Conservation (phyloP, 108 stramenopile genomes). For the Pseudonitzschia delicatissima region DNA sequence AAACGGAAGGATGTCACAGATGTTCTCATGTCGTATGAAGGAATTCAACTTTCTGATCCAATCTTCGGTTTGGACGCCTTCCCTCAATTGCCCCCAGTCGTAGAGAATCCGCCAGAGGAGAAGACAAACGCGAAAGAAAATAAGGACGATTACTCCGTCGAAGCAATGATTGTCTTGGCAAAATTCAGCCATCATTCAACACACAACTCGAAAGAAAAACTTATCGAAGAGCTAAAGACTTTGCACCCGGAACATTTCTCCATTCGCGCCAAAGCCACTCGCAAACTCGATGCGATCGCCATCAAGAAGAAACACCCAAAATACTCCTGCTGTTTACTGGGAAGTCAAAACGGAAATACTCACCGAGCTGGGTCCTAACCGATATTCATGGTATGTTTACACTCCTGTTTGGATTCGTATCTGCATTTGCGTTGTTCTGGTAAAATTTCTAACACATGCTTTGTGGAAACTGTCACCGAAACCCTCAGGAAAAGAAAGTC, state of each 20-base stretch:
- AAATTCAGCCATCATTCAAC: conserved; percentile 70
- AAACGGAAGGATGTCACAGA: neutral
- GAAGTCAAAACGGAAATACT: conserved; percentile 69
- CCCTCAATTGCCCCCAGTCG: conserved; percentile 41
- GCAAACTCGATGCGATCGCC: conserved; percentile 76
- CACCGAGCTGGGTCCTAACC: conserved; percentile 41
- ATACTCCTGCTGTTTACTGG: conserved; percentile 63
- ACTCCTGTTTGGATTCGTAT: neutral
- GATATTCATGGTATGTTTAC: conserved; percentile 29
- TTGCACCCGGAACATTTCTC: conserved; percentile 44
- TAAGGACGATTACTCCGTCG: conserved; percentile 34
- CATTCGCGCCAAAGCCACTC: conserved; percentile 65
- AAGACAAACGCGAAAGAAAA: conserved; percentile 16
- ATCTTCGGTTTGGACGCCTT: conserved; percentile 63
- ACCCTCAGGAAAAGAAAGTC: conserved; percentile 5
- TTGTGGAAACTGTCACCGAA: too few species aligned
- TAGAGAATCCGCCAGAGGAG: conserved; percentile 9
- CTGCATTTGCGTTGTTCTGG: neutral
- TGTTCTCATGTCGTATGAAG: neutral
- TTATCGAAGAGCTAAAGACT: conserved; percentile 69
- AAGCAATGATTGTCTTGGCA: conserved; percentile 52
- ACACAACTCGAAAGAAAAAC: conserved; percentile 62
- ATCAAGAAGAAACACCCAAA: conserved; percentile 52
- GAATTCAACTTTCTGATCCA: neutral
- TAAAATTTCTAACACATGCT: neutral